Evolutionary conservation across 768 basidiomycete genomes (phyloP).

Genomic region (Lactifluus hygrophoroides): DNA sequence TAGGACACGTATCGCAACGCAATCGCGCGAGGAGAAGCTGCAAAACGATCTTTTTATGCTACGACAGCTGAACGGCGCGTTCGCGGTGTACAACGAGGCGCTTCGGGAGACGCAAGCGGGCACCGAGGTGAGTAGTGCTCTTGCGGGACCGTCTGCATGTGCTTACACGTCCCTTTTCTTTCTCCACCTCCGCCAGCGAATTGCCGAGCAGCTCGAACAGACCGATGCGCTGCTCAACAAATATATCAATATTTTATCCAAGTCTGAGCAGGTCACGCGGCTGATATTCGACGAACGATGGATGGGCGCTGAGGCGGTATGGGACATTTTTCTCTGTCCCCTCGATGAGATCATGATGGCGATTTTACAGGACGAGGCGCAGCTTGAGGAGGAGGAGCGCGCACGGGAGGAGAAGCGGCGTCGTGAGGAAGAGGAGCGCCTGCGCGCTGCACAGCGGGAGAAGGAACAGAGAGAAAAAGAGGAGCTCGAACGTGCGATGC

Average conservation of each 20-base stretch:
- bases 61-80: conserved; percentile 62
- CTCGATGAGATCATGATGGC: not conserved
- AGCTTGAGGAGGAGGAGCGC: conserved; percentile 37
- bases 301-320: conserved; percentile 66
- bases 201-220: conserved; percentile 57
- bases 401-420: conserved; percentile 33
- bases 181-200: conserved; percentile 31
- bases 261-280: conserved; percentile 58
- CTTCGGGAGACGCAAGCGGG: conserved; percentile 52
- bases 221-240: conserved; percentile 69
- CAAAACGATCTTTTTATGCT: conserved; percentile 66
- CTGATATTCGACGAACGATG: conserved; percentile 72
- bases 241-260: conserved; percentile 60
- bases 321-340: not conserved
- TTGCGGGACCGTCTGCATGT: not conserved
- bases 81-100: conserved; percentile 61
- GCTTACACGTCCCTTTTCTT: not conserved
- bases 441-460: conserved; percentile 28
- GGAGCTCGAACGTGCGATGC: conserved; percentile 37
- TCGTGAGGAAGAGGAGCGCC: conserved; percentile 30
- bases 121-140: conserved; percentile 50
- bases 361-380: conserved; percentile 47
- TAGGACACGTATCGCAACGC: conserved; percentile 24
- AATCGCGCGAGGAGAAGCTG: conserved; percentile 59
- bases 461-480: conserved; percentile 44